phyloP scores from a whole-genome alignment of 2,329 filamentous ascomycete species.

The Sporothrix euskadiensis region DNA sequence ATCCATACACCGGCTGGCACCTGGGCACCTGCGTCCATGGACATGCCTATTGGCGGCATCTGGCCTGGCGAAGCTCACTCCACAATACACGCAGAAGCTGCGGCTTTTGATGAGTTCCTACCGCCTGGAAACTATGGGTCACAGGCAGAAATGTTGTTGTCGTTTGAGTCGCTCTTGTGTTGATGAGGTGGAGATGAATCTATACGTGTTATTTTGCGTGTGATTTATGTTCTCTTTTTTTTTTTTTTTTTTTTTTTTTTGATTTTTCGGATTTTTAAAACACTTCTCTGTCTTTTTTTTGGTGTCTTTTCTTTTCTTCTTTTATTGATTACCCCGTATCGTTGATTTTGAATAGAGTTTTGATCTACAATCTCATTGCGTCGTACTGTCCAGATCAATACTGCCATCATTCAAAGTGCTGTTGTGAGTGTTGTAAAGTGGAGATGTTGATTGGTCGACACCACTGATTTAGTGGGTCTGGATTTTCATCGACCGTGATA shows the following conservation, averaged over 20 bases:
- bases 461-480: neutral
- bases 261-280: too few species aligned
- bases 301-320: neutral
- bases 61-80: slow-evolving; percentile 20
- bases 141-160: slow-evolving; percentile 20
- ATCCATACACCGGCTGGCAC: neutral
- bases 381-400: neutral
- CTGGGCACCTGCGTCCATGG: neutral
- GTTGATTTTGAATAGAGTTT: neutral
- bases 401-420: neutral
- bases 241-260: neutral
- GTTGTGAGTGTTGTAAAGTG: neutral
- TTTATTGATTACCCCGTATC: neutral
- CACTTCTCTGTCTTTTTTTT: too few species aligned
- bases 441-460: neutral
- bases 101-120: slow-evolving; percentile 9
- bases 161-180: slow-evolving; percentile 16
- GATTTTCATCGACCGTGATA: neutral
- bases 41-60: slow-evolving; percentile 17
- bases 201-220: neutral
- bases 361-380: neutral
- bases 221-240: neutral
- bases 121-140: slow-evolving; percentile 17
- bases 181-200: neutral
- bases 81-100: neutral